Percentiles rank a stretch among this genome's conserved stretches.
phyloP scores from a whole-genome alignment of 257 asterid species.

The Nicotiana tabacum region DNA sequence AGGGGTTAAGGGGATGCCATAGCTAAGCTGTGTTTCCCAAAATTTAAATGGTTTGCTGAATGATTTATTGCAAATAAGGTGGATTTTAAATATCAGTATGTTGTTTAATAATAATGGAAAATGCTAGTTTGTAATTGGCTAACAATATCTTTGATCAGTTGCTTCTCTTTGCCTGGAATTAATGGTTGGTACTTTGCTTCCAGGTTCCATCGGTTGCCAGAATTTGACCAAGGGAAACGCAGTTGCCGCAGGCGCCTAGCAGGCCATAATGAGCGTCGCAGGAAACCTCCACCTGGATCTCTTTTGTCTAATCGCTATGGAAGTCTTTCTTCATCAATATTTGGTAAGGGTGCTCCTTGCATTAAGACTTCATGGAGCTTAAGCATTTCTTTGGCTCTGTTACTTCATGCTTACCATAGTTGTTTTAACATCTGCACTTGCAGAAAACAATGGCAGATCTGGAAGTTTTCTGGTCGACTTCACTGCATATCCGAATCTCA shows the following conservation, averaged over 20 bases:
- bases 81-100: neutral
- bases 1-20: neutral
- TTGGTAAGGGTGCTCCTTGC: constrained; percentile 38
- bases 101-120: neutral
- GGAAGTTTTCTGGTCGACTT: constrained; percentile 75
- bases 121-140: neutral
- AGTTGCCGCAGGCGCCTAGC: constrained; percentile 96
- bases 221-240: constrained; percentile 86
- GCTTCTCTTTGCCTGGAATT: neutral
- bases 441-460: constrained; percentile 52
- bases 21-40: neutral
- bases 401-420: neutral
- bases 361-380: neutral
- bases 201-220: constrained; percentile 85
- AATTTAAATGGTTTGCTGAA: neutral
- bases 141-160: neutral
- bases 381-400: neutral
- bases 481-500: constrained; percentile 36
- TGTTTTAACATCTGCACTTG: constrained; percentile 4
- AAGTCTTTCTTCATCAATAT: constrained; percentile 37
- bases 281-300: constrained; percentile 74
- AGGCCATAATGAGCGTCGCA: constrained; percentile 85
- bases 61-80: neutral
- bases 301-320: constrained; percentile 54
- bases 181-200: constrained; percentile 15